Base-by-base conservation (phyloP, 257 asterid species). In the Apocynum venetum region DNA sequence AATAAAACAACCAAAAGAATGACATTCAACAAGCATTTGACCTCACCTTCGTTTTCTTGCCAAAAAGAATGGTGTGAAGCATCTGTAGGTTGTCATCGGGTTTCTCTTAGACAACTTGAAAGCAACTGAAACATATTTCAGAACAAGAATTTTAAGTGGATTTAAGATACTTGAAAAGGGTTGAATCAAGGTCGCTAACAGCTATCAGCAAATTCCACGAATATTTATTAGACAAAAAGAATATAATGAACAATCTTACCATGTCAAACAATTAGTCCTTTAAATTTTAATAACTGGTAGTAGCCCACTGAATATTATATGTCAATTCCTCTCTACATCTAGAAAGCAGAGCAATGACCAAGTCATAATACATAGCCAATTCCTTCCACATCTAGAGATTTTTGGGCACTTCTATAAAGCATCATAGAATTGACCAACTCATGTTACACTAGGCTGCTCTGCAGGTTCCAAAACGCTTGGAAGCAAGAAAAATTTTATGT, bases 61-160 rank as follows among this genome's bases (percentile, higher is more conserved):
- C 98, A 87, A 85, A 95, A 66, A 96, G 93, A 84, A 96, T 87
- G 73, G 84, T 76, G 82, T 96, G 99, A 60, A 96, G 98, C 74
- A 88, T 86, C 86, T 90, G 97, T 76, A 96, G 90, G 81, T 85
- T 93, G 81, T 91, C 98, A 85, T 93, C 98, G 52, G 91, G 85
- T 85, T 93, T 85, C 97, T 89, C 93, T 93, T 96, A 65, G 98
- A 93, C 83, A 96, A 81, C 88, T 90, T 90, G 86, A 86, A 93
- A 61, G 97, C 97, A 88, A 96, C 98, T 95, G 93, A 73, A 86
- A 77, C 48, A 78, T 47, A 40, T 67, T 47, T 67, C 51, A 51
- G 5, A 44, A 66, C 4, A 46, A 46, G 49, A 46, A 46, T 46
- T 46, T 19, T 12, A 71, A 71, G 55, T 31, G 25, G 11, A 36